phyloP scores from a whole-genome alignment of 768 basidiomycete species.

The Hypsizygus marmoreus region DNA sequence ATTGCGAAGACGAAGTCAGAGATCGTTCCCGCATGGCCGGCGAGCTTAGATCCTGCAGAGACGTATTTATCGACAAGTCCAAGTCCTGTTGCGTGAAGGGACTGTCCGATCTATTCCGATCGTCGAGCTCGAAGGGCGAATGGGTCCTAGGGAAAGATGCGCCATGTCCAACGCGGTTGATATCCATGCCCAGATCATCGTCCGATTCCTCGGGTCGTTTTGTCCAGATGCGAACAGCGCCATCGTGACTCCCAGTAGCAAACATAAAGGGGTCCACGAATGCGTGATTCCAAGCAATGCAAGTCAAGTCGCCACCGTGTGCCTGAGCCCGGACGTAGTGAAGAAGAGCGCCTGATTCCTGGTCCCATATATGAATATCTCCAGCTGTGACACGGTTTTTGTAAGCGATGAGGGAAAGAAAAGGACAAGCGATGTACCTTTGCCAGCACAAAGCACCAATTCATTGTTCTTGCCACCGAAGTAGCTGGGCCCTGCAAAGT shows the following conservation, averaged over 20 bases:
- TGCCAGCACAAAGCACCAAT: slow-evolving; percentile 75
- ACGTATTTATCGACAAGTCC: slow-evolving; percentile 1
- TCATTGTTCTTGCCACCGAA: slow-evolving; percentile 83
- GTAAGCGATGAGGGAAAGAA: too few species aligned
- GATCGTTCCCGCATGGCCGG: background rate
- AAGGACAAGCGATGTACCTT: too few species aligned
- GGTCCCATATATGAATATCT: slow-evolving; percentile 86
- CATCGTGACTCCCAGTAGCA: slow-evolving; percentile 78
- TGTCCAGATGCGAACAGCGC: slow-evolving; percentile 75
- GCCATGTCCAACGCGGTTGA: background rate
- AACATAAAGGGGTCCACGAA: slow-evolving; percentile 70
- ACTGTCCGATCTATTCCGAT: slow-evolving; percentile 13
- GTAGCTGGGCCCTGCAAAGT: slow-evolving; percentile 81
- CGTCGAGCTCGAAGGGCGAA: slow-evolving; percentile 20
- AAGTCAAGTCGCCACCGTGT: slow-evolving; percentile 72
- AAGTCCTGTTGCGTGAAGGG: slow-evolving; percentile 10
- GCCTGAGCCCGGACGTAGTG: slow-evolving; percentile 68
- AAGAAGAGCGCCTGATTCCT: slow-evolving; percentile 71
- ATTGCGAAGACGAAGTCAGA: background rate
- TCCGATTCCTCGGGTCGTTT: slow-evolving; percentile 31
- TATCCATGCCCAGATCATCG: background rate
- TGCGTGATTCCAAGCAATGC: slow-evolving; percentile 78
- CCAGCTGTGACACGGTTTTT: slow-evolving; percentile 67
- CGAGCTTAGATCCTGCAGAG: slow-evolving; percentile 1
- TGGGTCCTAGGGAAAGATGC: slow-evolving; percentile 16